Evolutionary conservation across 2,329 filamentous ascomycete species (phyloP).

Genomic region (Alternaria sp.): DNA sequence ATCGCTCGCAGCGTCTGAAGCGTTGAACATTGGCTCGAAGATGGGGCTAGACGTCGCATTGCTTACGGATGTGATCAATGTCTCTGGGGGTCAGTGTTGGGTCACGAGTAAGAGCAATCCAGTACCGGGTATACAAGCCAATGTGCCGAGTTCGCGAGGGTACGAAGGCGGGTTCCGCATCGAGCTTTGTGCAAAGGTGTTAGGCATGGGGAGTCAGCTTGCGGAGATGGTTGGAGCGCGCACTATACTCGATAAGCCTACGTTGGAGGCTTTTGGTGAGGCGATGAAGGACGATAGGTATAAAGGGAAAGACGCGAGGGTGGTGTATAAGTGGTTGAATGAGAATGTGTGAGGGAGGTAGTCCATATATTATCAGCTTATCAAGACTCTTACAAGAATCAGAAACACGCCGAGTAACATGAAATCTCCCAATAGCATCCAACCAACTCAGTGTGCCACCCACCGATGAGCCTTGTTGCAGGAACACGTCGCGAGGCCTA

Average conservation of each 20-base stretch:
- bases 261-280: constrained; percentile 38
- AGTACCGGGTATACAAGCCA: constrained; percentile 61
- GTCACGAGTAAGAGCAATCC: constrained; percentile 93
- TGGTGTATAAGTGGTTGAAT: constrained; percentile 43
- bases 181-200: constrained; percentile 43
- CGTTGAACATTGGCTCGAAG: constrained; percentile 66
- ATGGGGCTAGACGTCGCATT: constrained; percentile 67
- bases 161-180: constrained; percentile 50
- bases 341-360: too few relatives aligned
- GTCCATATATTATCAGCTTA: too few relatives aligned
- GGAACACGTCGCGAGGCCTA: rapidly evolving
- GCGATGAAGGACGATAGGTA: constrained; percentile 37
- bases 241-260: constrained; percentile 40
- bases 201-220: constrained; percentile 43
- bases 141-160: constrained; percentile 47
- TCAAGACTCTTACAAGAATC: too few relatives aligned
- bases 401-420: too few relatives aligned
- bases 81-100: constrained; percentile 90
- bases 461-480: too few relatives aligned
- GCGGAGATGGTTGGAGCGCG: constrained; percentile 44
- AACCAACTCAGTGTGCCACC: too few relatives aligned
- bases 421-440: too few relatives aligned
- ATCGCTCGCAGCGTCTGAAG: constrained; percentile 74
- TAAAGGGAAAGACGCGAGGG: constrained; percentile 40
- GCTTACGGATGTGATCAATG: constrained; percentile 84